Evolutionary conservation across 345 rosid species (phyloP).

Genomic region (Laguncularia racemosa): DNA sequence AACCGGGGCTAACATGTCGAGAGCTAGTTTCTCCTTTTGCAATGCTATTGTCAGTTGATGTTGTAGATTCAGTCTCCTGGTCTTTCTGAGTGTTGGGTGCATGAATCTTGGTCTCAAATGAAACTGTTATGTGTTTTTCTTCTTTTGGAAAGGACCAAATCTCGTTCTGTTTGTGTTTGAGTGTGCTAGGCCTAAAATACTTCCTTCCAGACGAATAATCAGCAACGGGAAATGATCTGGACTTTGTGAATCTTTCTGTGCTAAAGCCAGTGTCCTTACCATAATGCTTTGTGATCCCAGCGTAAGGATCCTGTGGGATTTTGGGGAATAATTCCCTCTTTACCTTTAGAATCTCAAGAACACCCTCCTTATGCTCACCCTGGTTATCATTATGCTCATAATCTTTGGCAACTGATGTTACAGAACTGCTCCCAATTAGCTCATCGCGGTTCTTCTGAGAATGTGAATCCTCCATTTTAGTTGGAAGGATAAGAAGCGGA

Average conservation of each 20-base stretch:
- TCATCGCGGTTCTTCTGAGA: too few species aligned
- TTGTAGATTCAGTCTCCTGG: constrained; percentile 3
- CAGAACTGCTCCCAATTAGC: too few species aligned
- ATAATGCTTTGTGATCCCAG: constrained; percentile 18
- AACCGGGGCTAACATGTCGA: constrained; percentile 20
- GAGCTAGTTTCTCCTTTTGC: constrained; percentile 17
- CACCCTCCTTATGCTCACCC: constrained; percentile 49
- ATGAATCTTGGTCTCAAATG: background rate
- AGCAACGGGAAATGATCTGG: constrained; percentile 75
- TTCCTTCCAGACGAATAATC: constrained; percentile 17
- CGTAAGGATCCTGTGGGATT: constrained; percentile 35
- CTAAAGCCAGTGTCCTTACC: constrained; percentile 21
- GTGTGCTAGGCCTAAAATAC: constrained; percentile 35
- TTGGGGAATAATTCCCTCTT: constrained; percentile 49
- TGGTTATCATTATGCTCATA: constrained; percentile 8
- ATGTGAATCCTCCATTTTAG: constrained; percentile 12
- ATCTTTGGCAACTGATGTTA: too few species aligned
- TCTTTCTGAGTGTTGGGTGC: constrained; percentile 7
- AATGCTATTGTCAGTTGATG: background rate
- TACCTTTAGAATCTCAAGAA: constrained; percentile 47
- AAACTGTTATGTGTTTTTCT: constrained; percentile 10
- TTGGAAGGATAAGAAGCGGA: constrained; percentile 35
- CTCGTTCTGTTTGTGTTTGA: constrained; percentile 70
- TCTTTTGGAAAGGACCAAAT: constrained; percentile 45
- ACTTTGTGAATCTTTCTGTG: constrained; percentile 38